Evolutionary conservation across 1,284 basidiomycete genomes (phyloP), one percentile per base, ranked within the genome.

Genomic region (Irpex sp.): DNA sequence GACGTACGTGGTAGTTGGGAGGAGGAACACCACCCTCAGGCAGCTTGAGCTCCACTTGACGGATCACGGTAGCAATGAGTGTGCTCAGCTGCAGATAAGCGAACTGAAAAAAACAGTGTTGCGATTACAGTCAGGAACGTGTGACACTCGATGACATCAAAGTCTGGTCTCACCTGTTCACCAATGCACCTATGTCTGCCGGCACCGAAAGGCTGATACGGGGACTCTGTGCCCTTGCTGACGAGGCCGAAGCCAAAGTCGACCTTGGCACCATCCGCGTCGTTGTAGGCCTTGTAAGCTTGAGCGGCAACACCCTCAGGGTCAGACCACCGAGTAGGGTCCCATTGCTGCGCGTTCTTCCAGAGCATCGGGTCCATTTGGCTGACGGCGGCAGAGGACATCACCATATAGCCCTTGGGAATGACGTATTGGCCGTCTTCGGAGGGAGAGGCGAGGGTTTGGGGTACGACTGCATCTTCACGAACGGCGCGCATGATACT

Each of bases 221-320:
- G 87, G 63, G 87, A 91, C 65, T 94, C 91, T 10, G 94, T 96
- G 56, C 94, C 94, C 76, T 96, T 96, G 75, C 89, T 92, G 52
- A 97, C 93, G 68, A 85, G 85, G 59, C 96, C 97, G 74, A 94
- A 99, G 0, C 96, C 97, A 69, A 91, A 99, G 75, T 99, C 96
- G 62, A 97, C 82, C 79, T 94, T 94, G 73, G 96, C 93, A 58
- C 90, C 91, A 36, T 76, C 77, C 66, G 85, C 86, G 67, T 92
- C 91, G 58, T 80, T 75, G 72, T 95, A 93, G 65, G 81, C 78
- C 69, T 86, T 86, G 68, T 87, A 84, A 28, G 93, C 92, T 67
- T 87, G 81, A 21, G 85, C 85, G 8, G 91, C 93, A 58, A 89
- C 82, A 68, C 91, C 87, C 59, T 87, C 82, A 58, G 84, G 81